Percentiles rank a stretch among this genome's conserved stretches.
Evolutionary conservation across 2,329 filamentous ascomycete species (phyloP).

Genomic region (Paraconiothyrium brasiliense): DNA sequence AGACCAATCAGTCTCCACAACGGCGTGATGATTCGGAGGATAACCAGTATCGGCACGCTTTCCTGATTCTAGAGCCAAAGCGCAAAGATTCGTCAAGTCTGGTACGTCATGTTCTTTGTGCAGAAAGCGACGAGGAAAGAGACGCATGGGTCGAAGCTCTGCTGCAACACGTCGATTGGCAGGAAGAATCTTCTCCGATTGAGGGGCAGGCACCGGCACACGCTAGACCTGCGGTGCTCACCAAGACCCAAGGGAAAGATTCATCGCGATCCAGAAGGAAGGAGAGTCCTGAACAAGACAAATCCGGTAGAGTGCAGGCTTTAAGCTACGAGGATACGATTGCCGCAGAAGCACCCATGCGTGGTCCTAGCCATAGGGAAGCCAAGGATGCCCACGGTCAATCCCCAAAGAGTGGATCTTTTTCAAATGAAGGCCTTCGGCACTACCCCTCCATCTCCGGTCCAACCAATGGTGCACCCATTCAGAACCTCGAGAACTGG

Average conservation of each 20-base stretch:
- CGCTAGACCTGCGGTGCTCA: slow-evolving; percentile 27
- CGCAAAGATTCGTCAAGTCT: slow-evolving; percentile 90
- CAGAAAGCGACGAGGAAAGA: slow-evolving; percentile 90
- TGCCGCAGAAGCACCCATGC: slow-evolving; percentile 65
- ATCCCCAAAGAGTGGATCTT: slow-evolving; percentile 47
- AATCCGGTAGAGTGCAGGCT: slow-evolving; percentile 51
- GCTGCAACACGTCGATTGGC: slow-evolving; percentile 85
- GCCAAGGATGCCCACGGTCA: slow-evolving; percentile 29
- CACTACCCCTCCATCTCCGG: slow-evolving; percentile 72
- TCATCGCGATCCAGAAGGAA: slow-evolving; percentile 39
- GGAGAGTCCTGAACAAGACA: slow-evolving; percentile 52
- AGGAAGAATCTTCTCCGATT: slow-evolving; percentile 53
- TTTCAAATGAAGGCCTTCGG: slow-evolving; percentile 39
- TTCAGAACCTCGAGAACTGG: slow-evolving; percentile 85
- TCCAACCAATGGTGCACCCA: slow-evolving; percentile 83
- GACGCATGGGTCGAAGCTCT: slow-evolving; percentile 94
- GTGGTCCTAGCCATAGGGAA: slow-evolving; percentile 53
- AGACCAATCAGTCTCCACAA: slow-evolving; percentile 68
- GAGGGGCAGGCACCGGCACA: slow-evolving; percentile 55
- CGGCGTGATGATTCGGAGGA: slow-evolving; percentile 77
- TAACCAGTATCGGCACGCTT: slow-evolving; percentile 96
- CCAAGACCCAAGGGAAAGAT: slow-evolving; percentile 55
- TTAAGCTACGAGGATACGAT: slow-evolving; percentile 67
- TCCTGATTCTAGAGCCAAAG: slow-evolving; percentile 93
- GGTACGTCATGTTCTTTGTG: slow-evolving; percentile 93